A percentile compares a stretch with the other conserved stretches of the same genome.
These are phyloP conservation scores for Tausonia pullulans DNA, from an alignment of 1,284 basidiomycete species.

Conservation along the genomic window DNA sequence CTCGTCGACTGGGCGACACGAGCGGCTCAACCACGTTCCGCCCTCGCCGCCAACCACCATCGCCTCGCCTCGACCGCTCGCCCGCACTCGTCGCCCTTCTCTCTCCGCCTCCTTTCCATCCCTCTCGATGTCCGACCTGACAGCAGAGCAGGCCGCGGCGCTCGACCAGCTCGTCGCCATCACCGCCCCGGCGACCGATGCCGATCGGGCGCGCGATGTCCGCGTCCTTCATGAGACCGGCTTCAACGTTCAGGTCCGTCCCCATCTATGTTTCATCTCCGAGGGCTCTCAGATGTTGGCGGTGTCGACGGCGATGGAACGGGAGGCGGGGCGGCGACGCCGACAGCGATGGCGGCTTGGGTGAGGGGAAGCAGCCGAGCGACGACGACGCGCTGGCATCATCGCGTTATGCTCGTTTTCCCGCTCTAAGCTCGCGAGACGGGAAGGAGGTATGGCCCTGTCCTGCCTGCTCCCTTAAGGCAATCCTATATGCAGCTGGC, in stretches of 20 bases:
- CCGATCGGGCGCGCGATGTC: conserved; percentile 29
- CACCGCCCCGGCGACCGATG: conserved; percentile 28
- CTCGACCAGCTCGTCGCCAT: conserved; percentile 32
- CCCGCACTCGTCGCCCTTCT: too few relatives aligned
- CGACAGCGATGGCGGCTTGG: conserved; percentile 22
- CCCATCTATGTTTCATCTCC: not conserved
- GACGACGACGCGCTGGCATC: not conserved
- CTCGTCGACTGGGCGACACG: too few relatives aligned
- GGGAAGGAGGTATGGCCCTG: not conserved
- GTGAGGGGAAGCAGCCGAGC: conserved; percentile 12
- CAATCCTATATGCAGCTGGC: too few relatives aligned
- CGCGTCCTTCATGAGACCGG: conserved; percentile 30
- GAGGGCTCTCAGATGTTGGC: not conserved
- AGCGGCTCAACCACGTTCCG: too few relatives aligned
- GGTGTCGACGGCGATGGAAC: conserved; percentile 6
- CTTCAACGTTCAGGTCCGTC: conserved; percentile 34
- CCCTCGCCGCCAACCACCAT: too few relatives aligned
- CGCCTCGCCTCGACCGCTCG: too few relatives aligned
- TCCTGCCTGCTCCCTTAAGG: not conserved
- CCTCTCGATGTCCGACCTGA: too few relatives aligned
- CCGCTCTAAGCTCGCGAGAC: conserved; percentile 14
- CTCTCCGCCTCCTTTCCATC: too few relatives aligned
- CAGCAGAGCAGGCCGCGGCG: conserved; percentile 9
- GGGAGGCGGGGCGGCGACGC: conserved; percentile 23
- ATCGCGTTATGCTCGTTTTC: not conserved